Conservation (phyloP, 148 eudicot species). For the Salicornia ramosissima region DNA sequence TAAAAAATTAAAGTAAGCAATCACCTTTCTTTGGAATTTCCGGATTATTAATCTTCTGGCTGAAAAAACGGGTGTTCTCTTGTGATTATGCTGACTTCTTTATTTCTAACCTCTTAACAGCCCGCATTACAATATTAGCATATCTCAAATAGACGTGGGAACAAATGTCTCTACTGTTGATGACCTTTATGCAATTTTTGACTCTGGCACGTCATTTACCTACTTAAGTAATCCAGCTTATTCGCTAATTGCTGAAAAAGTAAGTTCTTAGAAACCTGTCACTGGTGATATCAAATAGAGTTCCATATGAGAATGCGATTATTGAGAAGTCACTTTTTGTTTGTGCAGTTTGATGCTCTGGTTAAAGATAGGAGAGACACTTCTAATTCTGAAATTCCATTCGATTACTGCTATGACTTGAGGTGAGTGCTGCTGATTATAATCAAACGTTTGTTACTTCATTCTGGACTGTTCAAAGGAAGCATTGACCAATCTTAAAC, state of each 20-base stretch:
- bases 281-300: neutral
- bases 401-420: slow-evolving; percentile 68
- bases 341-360: slow-evolving; percentile 42
- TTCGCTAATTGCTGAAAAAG: slow-evolving; percentile 44
- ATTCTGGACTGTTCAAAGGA: neutral
- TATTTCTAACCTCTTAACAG: slow-evolving; percentile 33
- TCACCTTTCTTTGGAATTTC: slow-evolving; percentile 8
- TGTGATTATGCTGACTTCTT: slow-evolving; percentile 17
- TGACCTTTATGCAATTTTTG: slow-evolving; percentile 58
- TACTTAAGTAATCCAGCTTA: slow-evolving; percentile 70
- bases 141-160: slow-evolving; percentile 57
- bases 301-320: neutral
- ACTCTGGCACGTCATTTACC: slow-evolving; percentile 87
- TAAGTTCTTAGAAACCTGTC: slow-evolving; percentile 29
- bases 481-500: slow-evolving; percentile 11
- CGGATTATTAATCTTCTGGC: neutral
- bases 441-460: neutral
- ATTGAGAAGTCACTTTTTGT: neutral
- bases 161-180: slow-evolving; percentile 36
- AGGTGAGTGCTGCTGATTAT: slow-evolving; percentile 34
- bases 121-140: slow-evolving; percentile 62
- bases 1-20: slow-evolving; percentile 41
- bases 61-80: neutral
- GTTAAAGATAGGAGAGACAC: slow-evolving; percentile 42
- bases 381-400: slow-evolving; percentile 52